These are phyloP conservation scores for Penicillium vulpinum DNA, from an alignment of 2,329 filamentous ascomycete genomes.

Conservation along the genomic window DNA sequence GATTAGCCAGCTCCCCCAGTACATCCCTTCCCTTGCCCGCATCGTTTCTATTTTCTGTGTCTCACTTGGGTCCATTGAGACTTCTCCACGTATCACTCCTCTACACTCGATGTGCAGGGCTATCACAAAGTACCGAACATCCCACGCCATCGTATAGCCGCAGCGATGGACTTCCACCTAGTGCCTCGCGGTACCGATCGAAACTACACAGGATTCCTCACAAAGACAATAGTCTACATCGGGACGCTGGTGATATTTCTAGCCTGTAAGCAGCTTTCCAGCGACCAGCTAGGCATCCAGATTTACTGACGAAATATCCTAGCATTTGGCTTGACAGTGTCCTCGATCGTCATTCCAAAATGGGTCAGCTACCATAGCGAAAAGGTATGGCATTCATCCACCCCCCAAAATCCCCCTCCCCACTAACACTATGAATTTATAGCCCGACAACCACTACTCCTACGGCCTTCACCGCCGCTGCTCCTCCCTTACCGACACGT, in stretches of 20 bases:
- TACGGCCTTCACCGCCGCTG: slow-evolving; percentile 82
- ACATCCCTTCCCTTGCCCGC: not conserved
- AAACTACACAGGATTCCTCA: slow-evolving; percentile 51
- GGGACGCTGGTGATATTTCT: slow-evolving; percentile 48
- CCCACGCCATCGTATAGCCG: not conserved
- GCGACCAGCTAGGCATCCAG: not conserved
- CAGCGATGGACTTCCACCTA: slow-evolving; percentile 45
- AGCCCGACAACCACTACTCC: slow-evolving; percentile 60
- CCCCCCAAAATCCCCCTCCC: not conserved
- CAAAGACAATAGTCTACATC: slow-evolving; percentile 51
- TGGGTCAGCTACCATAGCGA: slow-evolving; percentile 51
- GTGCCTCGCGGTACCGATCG: slow-evolving; percentile 44
- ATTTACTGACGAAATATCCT: not conserved
- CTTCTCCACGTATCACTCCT: not conserved
- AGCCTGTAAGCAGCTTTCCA: slow-evolving; percentile 35
- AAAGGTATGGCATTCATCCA: slow-evolving; percentile 32
- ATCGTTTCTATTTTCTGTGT: not conserved
- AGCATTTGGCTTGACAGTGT: slow-evolving; percentile 49
- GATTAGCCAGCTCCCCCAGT: not conserved
- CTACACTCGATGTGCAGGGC: slow-evolving; percentile 5
- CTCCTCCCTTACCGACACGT: slow-evolving; percentile 62
- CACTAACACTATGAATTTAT: not conserved
- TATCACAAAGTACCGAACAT: not conserved
- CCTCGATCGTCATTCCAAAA: slow-evolving; percentile 49
- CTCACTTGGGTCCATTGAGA: not conserved